These are phyloP conservation scores for Elongisporangium prolatum DNA, from an alignment of 352 stramenopile genomes.

Conservation along the genomic window DNA sequence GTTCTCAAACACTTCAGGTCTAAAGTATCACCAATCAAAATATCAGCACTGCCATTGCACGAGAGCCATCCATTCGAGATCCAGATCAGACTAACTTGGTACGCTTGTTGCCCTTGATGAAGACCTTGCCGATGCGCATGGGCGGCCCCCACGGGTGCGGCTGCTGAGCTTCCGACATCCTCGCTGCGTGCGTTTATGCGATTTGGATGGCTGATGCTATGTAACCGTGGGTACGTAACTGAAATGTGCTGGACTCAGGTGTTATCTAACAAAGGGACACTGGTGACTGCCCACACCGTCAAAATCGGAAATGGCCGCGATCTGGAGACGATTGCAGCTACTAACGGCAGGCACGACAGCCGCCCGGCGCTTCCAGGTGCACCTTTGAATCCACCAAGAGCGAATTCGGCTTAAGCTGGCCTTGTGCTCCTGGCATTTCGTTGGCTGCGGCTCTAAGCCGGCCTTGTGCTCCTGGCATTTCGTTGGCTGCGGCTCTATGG, in stretches of 20 bases:
- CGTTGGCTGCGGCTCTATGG: background rate
- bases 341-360: constrained; percentile 72
- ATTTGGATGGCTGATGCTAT: constrained; percentile 1
- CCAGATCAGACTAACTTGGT: constrained; percentile 54
- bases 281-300: background rate
- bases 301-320: constrained; percentile 39
- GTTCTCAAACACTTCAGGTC: constrained; percentile 81
- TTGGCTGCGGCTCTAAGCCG: background rate
- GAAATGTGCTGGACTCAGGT: background rate
- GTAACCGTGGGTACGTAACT: background rate
- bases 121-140: constrained; percentile 84
- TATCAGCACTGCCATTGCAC: constrained; percentile 3
- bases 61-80: background rate
- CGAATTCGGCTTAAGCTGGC: background rate
- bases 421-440: background rate
- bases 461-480: background rate
- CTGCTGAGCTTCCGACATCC: constrained; percentile 7
- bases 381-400: background rate
- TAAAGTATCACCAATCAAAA: constrained; percentile 15
- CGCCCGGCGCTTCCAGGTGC: constrained; percentile 77
- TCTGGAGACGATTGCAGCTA: constrained; percentile 75
- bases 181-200: background rate
- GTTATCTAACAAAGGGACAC: background rate
- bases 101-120: constrained; percentile 84
- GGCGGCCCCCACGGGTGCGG: constrained; percentile 69